Base-by-base conservation (phyloP, 257 asterid species). In the Solanum pimpinellifolium region DNA sequence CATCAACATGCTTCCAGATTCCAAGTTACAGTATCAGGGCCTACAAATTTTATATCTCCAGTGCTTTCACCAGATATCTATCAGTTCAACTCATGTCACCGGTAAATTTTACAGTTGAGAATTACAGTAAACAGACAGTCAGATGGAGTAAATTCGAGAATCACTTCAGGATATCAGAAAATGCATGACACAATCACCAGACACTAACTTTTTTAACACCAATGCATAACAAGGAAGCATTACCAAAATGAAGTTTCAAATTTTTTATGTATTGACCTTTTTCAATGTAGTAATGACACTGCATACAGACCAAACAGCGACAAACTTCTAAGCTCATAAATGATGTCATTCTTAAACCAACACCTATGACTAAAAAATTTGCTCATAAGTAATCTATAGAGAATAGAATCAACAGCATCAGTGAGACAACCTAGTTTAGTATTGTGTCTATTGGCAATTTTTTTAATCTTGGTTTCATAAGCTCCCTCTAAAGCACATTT, bases 11-110 rank as follows among this genome's bases (percentile, higher is more conserved):
- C 42, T 69, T 31, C 42, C 76, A 31, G 41, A 69, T 69, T 69
- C 76, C 42, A 69, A 69, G 42, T 69, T n/a, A 18, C 15, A 69
- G 12, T 31, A 15, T 31, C 75, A 69, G 23, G 75, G 23, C 16
- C 76, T 15, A 29, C 16, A 42, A 70, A 7, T 70, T 70, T 12
- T 25, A 42, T 5, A 76, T n/a, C 35, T 3, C 83, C 35, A 25
- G 83, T 42, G 42, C 94, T 86, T 91, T 91, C 97, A n/a, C 98
- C 99, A 11, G 99, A 97, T 93, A 97, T 93, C 99, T 97, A 92
- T 39, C 90, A 77, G 86, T 83, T 52, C 52, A 72, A 72, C 78
- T 76, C 83, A 85, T 47, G 84, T 87, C 86, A 88, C 37, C 27
- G 4, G 25, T 49, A 35, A 59, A 70, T 60, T 31, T 81, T 87